A percentile compares a stretch with the other conserved stretches of the same genome.
phyloP scores from a whole-genome alignment of 2,329 filamentous ascomycete genomes.

The Colletotrichum phormii region DNA sequence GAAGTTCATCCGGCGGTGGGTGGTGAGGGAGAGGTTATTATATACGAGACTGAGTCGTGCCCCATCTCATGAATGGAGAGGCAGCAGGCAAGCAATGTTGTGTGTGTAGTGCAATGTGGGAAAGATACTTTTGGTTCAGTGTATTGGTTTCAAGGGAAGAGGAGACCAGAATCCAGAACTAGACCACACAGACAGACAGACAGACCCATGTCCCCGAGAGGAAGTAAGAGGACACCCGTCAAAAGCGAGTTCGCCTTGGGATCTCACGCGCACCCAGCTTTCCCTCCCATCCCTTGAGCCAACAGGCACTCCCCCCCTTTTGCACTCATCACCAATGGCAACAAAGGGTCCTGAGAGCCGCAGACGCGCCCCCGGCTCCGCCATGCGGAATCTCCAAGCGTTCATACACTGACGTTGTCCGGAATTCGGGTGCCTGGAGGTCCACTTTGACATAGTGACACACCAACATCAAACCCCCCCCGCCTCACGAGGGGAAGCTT shows the following conservation, averaged over 20 bases:
- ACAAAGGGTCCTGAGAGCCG: neutral
- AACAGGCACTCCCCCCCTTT: neutral
- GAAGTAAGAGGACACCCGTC: neutral
- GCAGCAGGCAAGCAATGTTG: neutral
- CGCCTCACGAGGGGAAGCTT: neutral
- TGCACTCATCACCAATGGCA: neutral
- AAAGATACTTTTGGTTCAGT: neutral
- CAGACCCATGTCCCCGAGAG: neutral
- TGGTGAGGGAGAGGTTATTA: conserved; percentile 1
- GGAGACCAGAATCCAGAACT: neutral
- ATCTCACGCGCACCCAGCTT: neutral
- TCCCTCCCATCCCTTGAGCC: neutral
- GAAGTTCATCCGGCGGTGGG: conserved; percentile 38
- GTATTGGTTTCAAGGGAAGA: neutral
- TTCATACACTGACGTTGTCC: conserved; percentile 21
- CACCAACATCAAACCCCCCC: neutral
- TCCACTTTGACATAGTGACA: neutral
- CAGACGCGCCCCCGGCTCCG: conserved; percentile 11
- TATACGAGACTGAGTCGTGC: neutral
- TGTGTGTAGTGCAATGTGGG: neutral
- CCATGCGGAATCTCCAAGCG: neutral
- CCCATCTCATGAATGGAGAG: neutral
- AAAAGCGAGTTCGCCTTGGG: neutral
- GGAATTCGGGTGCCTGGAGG: conserved; percentile 33
- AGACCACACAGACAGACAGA: neutral